Evolutionary conservation across 371 early-diverging fungal genomes (phyloP).

Genomic region (Actinomucor elegans): DNA sequence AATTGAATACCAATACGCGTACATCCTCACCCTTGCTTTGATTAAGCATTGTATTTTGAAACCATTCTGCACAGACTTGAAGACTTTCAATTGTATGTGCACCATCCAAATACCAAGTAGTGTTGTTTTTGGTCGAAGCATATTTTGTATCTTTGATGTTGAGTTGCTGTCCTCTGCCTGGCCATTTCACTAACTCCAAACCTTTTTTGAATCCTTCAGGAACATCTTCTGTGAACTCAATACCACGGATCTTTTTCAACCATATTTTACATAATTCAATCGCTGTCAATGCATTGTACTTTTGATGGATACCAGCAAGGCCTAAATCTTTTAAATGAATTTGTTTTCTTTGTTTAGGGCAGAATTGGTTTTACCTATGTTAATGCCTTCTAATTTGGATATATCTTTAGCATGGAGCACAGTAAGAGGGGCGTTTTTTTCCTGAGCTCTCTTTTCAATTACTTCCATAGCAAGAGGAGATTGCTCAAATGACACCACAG

Average conservation of each 20-base stretch:
- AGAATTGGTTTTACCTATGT: slow-evolving; percentile 12
- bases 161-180: slow-evolving; percentile 83
- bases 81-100: slow-evolving; percentile 94
- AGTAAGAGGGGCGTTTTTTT: slow-evolving; percentile 47
- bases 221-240: slow-evolving; percentile 24
- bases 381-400: slow-evolving; percentile 13
- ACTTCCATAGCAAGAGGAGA: slow-evolving; percentile 68
- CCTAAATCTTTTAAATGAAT: too few species aligned
- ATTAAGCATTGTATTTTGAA: slow-evolving; percentile 34
- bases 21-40: slow-evolving; percentile 18
- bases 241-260: slow-evolving; percentile 46
- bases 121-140: slow-evolving; percentile 33
- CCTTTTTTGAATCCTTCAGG: slow-evolving; percentile 61
- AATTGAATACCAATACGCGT: slow-evolving; percentile 82
- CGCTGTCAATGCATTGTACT: slow-evolving; percentile 82
- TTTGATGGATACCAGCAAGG: slow-evolving; percentile 84
- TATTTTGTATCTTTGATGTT: slow-evolving; percentile 35
- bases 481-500: slow-evolving; percentile 75
- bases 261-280: slow-evolving; percentile 65
- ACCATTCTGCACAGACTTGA: slow-evolving; percentile 80
- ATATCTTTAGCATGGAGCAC: slow-evolving; percentile 17
- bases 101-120: slow-evolving; percentile 87
- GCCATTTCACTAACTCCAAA: slow-evolving; percentile 74
- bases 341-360: too few species aligned
- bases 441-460: slow-evolving; percentile 67